phyloP scores from a whole-genome alignment of 139 green algal species.

The Chlamydomonas incerta region DNA sequence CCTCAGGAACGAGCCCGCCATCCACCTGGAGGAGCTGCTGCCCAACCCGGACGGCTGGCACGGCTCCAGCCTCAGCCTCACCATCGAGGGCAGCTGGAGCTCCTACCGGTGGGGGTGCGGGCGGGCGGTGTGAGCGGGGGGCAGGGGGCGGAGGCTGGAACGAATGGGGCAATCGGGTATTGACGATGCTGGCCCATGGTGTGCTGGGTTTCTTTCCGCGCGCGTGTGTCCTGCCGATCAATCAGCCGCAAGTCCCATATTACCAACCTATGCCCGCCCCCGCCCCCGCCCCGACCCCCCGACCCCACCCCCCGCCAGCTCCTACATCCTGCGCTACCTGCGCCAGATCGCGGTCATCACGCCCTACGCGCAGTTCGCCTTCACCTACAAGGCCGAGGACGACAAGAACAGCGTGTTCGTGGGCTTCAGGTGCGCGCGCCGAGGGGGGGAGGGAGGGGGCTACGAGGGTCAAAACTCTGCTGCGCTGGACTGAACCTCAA shows the following conservation, averaged over 20 bases:
- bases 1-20: conserved; percentile 90
- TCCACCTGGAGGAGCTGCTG: conserved; percentile 80
- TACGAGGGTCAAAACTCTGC: no score
- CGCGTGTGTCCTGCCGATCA: no score
- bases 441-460: no score
- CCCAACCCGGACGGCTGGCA: conserved; percentile 86
- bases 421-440: conserved; percentile 70
- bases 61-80: conserved; percentile 86
- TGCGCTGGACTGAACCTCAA: no score
- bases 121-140: neutral
- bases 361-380: conserved; percentile 92
- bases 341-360: conserved; percentile 98
- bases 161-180: no score
- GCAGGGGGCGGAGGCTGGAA: no score
- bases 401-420: conserved; percentile 72
- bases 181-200: no score
- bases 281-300: no score
- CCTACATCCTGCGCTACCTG: conserved; percentile 86
- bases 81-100: conserved; percentile 93
- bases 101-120: conserved; percentile 67
- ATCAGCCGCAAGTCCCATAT: no score
- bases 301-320: neutral
- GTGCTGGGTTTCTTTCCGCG: no score
- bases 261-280: no score
- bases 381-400: conserved; percentile 66